Conservation (phyloP, 2,329 filamentous ascomycete species). For the Thermoascus crustaceus region DNA sequence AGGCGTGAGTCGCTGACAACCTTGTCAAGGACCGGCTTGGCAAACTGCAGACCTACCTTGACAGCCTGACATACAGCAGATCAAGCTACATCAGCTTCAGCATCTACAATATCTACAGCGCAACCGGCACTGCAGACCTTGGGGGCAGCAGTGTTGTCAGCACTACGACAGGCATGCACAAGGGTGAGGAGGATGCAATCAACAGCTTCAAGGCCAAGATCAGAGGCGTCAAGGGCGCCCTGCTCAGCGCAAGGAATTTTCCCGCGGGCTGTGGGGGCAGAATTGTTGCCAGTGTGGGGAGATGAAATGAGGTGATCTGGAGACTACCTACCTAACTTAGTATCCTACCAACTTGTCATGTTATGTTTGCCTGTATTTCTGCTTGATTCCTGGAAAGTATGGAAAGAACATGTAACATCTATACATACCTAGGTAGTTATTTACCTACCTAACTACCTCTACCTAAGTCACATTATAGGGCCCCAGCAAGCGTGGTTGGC, state of each 20-base stretch:
- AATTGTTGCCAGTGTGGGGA: slow-evolving; percentile 13
- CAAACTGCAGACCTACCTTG: slow-evolving; percentile 47
- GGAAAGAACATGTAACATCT: too few species aligned
- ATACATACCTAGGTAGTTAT: too few species aligned
- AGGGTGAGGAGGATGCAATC: slow-evolving; percentile 49
- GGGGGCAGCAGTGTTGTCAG: slow-evolving; percentile 10
- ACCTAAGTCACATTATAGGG: too few species aligned
- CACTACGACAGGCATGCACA: slow-evolving; percentile 22
- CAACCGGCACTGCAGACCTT: slow-evolving; percentile 19
- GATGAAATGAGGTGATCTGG: background rate
- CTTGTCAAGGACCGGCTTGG: slow-evolving; percentile 26
- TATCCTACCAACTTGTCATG: too few species aligned
- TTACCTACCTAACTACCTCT: too few species aligned
- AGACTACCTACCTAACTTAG: too few species aligned
- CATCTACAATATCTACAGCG: slow-evolving; percentile 29
- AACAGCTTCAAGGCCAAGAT: slow-evolving; percentile 53
- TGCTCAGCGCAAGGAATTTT: slow-evolving; percentile 56
- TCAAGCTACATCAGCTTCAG: slow-evolving; percentile 20
- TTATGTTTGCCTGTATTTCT: too few species aligned
- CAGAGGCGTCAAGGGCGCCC: slow-evolving; percentile 53
- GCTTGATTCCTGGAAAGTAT: too few species aligned
- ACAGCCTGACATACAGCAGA: slow-evolving; percentile 36
- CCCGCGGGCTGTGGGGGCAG: slow-evolving; percentile 30
- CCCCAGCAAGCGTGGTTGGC: too few species aligned
- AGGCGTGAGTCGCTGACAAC: slow-evolving; percentile 24